A percentile compares a stretch with the other conserved stretches of the same genome.
phyloP scores from a whole-genome alignment of 257 asterid genomes.

The Mitragyna speciosa region DNA sequence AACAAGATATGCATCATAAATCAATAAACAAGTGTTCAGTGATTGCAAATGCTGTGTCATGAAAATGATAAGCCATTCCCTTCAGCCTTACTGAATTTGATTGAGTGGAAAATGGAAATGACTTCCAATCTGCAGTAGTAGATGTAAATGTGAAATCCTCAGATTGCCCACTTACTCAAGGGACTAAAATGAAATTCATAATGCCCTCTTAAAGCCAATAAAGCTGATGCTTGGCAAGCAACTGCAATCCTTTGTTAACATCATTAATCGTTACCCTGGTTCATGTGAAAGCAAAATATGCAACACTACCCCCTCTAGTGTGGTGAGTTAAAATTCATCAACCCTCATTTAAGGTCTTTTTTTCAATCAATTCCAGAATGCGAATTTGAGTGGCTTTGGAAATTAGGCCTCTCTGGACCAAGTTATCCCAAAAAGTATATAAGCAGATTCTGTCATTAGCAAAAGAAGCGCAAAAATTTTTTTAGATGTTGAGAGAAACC shows the following conservation, averaged over 20 bases:
- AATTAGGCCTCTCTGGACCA: slow-evolving; percentile 60
- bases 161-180: not conserved
- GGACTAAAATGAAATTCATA: not conserved
- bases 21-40: not conserved
- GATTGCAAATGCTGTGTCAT: not conserved
- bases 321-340: not conserved
- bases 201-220: too few species aligned
- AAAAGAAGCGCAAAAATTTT: slow-evolving; percentile 52
- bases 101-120: not conserved
- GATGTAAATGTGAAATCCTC: too few species aligned
- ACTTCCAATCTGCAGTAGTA: not conserved
- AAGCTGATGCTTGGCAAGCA: not conserved
- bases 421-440: slow-evolving; percentile 56
- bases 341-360: not conserved
- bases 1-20: not conserved
- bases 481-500: slow-evolving; percentile 60
- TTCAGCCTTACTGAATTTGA: not conserved
- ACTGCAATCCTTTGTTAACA: not conserved
- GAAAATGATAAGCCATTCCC: not conserved
- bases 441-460: slow-evolving; percentile 38
- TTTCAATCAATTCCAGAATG: slow-evolving; percentile 28
- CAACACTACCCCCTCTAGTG: too few species aligned
- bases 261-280: not conserved
- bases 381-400: slow-evolving; percentile 46
- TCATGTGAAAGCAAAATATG: not conserved